phyloP scores from a whole-genome alignment of 2,329 filamentous ascomycete species.

The Apiospora arundinis region DNA sequence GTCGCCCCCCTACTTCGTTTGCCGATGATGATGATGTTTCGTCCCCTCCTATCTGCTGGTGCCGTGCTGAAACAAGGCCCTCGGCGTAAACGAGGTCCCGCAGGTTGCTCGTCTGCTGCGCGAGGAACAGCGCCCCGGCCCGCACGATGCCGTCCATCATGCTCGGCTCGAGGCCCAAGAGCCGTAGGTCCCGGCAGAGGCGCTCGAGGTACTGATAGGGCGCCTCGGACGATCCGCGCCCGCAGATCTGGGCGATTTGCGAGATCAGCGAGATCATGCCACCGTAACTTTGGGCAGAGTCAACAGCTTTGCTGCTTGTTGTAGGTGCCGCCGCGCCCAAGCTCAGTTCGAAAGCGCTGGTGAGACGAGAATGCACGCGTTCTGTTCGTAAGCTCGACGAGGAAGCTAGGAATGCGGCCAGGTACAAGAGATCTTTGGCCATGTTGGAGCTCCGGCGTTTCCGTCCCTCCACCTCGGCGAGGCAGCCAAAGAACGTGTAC shows the following conservation, averaged over 20 bases:
- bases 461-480: slow-evolving; percentile 20
- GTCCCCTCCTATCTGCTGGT: neutral
- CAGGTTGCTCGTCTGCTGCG: slow-evolving; percentile 58
- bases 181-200: slow-evolving; percentile 49
- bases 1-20: neutral
- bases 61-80: slow-evolving; percentile 37
- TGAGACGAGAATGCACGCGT: neutral
- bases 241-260: slow-evolving; percentile 38
- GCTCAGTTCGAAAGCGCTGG: neutral
- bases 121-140: slow-evolving; percentile 58
- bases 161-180: slow-evolving; percentile 40
- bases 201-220: slow-evolving; percentile 37
- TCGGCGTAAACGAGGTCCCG: slow-evolving; percentile 62
- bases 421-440: slow-evolving; percentile 15
- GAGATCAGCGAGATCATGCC: slow-evolving; percentile 37
- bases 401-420: slow-evolving; percentile 25
- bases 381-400: slow-evolving; percentile 5
- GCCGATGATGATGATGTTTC: neutral
- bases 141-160: slow-evolving; percentile 47
- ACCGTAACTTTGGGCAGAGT: slow-evolving; percentile 31
- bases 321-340: neutral
- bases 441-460: slow-evolving; percentile 21
- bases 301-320: neutral
- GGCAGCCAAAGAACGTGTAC: slow-evolving; percentile 21
- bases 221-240: slow-evolving; percentile 35